These are phyloP conservation scores for Diaporthe sp. DNA, from an alignment of 2,329 filamentous ascomycete species.

Conservation along the genomic window DNA sequence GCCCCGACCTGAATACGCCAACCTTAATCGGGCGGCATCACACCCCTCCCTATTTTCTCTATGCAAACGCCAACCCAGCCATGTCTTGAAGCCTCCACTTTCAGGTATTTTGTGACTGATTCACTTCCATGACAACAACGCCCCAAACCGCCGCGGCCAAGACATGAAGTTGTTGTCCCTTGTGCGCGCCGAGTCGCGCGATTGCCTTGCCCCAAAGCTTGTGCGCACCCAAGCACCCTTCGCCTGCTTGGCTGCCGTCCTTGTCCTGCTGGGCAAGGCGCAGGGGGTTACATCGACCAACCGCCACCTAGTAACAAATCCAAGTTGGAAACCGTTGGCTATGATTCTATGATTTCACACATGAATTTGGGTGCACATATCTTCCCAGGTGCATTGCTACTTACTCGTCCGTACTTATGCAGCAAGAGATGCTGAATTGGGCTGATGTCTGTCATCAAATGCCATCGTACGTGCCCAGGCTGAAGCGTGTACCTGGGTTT, in stretches of 20 bases:
- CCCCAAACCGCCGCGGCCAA: not conserved
- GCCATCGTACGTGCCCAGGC: not conserved
- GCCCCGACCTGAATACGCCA: not conserved
- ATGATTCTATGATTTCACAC: too few species aligned
- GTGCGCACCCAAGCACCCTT: not conserved
- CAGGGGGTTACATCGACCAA: not conserved
- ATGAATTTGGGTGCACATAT: too few species aligned
- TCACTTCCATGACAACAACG: not conserved
- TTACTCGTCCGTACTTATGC: not conserved
- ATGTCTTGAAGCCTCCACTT: not conserved
- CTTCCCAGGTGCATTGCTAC: too few species aligned
- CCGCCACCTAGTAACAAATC: not conserved
- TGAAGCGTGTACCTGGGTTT: not conserved
- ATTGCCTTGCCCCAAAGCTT: conserved; percentile 21
- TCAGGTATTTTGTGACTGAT: too few species aligned
- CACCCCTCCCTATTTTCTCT: not conserved
- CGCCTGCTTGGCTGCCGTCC: conserved; percentile 20
- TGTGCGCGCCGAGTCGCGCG: not conserved
- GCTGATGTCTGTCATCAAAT: too few species aligned
- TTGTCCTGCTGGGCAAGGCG: conserved; percentile 18
- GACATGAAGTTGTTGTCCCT: not conserved
- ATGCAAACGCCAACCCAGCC: not conserved
- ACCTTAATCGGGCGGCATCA: not conserved
- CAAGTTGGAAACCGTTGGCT: not conserved
- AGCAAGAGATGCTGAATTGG: too few species aligned